phyloP scores from a whole-genome alignment of 495 filamentous ascomycete genomes.

The Recurvomyces mirabilis region DNA sequence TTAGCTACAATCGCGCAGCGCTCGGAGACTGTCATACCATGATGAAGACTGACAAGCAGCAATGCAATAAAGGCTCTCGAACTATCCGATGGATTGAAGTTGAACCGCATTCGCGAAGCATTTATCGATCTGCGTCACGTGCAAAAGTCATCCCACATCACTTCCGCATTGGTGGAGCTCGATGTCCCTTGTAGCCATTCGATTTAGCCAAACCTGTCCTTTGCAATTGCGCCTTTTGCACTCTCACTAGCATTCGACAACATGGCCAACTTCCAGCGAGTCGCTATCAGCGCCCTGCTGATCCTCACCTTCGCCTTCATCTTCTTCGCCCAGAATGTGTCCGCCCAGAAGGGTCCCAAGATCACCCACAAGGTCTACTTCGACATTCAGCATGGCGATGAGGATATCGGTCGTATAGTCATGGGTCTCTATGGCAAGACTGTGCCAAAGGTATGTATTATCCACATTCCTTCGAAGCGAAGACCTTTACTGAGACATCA shows the following conservation, averaged over 20 bases:
- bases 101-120: too few relatives aligned
- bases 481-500: too few relatives aligned
- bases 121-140: too few relatives aligned
- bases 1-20: background rate
- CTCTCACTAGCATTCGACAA: too few relatives aligned
- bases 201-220: too few relatives aligned
- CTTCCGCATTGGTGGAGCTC: too few relatives aligned
- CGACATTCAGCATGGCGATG: conserved; percentile 83
- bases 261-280: conserved; percentile 47
- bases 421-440: conserved; percentile 97
- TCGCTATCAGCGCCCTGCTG: conserved; percentile 57
- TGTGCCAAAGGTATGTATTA: conserved; percentile 88
- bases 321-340: conserved; percentile 57
- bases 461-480: too few relatives aligned
- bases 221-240: background rate
- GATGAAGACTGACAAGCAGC: too few relatives aligned
- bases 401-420: conserved; percentile 74
- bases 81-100: too few relatives aligned
- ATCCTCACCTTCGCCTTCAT: conserved; percentile 61
- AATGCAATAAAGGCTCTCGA: too few relatives aligned
- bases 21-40: too few relatives aligned
- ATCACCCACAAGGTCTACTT: conserved; percentile 50
- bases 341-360: conserved; percentile 81
- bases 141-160: too few relatives aligned
- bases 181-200: background rate